Evolutionary conservation across 2,329 filamentous ascomycete species (phyloP), one percentile per base, ranked within the genome.

Genomic region (Xenosphaeropsis pyriputrescens): DNA sequence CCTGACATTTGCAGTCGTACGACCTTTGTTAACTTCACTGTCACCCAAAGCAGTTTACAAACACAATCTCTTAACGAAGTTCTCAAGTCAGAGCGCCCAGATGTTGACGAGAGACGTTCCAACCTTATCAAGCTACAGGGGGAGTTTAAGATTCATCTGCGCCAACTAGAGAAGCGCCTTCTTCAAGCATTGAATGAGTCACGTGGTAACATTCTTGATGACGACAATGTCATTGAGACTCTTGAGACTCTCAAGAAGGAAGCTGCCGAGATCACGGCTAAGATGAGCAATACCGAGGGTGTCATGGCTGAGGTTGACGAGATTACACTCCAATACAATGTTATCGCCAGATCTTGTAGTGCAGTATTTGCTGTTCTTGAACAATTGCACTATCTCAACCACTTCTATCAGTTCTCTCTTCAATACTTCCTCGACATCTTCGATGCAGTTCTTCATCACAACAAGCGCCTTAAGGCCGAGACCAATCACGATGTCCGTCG

Each of bases 341-440:
- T 93, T 46, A 86, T 98, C 59, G 91, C 91, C 40, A 75, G 79
- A 50, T 89, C 91, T 32, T 98, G 91, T 71, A 95, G 89, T 62
- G 88, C 91, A 39, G 89, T 98, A 32, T 98, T 96, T 57, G 86
- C 93, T 22, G 84, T 98, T 12, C 68, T 98, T 43, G 93, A 98
- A 62, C 89, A 98, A 58, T 73, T 98, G 41, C 89, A 96, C 60
- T 93, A 95, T 55, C 79, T 98, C 57, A 95, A 98, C 58, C 91
- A 96, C 66, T 96, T 96, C 63, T 98, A 98, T 60, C 93, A 96
- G 57, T 98, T 98, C 68, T 98, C 91, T 29, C 70, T 98, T 42
- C 88, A 95, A 59, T 98, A 94, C 62, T 98, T 98, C 63, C 73
- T 94, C 39, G 84, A 95, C 56, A 98, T 98, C 49, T 98, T 98